These are phyloP conservation scores for Alternaria arborescens DNA, from an alignment of 2,329 filamentous ascomycete species.

Conservation along the genomic window DNA sequence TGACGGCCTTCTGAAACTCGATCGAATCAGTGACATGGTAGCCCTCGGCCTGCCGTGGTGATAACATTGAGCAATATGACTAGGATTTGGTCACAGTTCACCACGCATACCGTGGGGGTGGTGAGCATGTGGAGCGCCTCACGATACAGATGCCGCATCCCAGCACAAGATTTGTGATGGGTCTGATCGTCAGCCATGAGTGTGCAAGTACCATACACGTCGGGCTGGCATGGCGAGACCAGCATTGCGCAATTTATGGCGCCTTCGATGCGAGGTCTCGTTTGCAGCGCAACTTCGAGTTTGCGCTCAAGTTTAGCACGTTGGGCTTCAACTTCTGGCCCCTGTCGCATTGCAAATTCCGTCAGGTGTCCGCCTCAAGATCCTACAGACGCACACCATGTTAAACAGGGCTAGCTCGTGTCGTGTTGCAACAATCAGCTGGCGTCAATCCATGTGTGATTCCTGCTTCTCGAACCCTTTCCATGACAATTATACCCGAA, in stretches of 20 bases:
- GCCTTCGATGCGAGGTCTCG: neutral
- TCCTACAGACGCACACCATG: constrained; percentile 2
- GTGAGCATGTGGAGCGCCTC: neutral
- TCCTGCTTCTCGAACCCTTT: constrained; percentile 12
- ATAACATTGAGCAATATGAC: constrained; percentile 1
- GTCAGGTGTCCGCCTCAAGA: constrained; percentile 3
- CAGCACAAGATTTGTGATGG: constrained; percentile 5
- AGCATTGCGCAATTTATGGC: constrained; percentile 8
- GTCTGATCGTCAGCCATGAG: neutral
- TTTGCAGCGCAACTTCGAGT: neutral
- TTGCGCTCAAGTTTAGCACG: neutral
- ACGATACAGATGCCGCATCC: constrained; percentile 3
- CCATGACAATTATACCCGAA: constrained; percentile 8
- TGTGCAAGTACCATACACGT: neutral
- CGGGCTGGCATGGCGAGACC: neutral
- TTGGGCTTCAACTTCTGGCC: constrained; percentile 6
- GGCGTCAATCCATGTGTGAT: constrained; percentile 17
- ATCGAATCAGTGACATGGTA: constrained; percentile 4
- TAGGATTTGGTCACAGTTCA: constrained; percentile 9
- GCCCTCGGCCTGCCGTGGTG: constrained; percentile 2
- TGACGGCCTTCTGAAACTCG: constrained; percentile 8
- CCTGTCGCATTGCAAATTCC: constrained; percentile 1
- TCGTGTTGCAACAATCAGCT: constrained; percentile 17
- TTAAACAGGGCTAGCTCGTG: constrained; percentile 9
- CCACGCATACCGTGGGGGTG: constrained; percentile 12